These are phyloP conservation scores for Ilyonectria mors-panacis DNA, from an alignment of 2,329 filamentous ascomycete species.

Conservation along the genomic window DNA sequence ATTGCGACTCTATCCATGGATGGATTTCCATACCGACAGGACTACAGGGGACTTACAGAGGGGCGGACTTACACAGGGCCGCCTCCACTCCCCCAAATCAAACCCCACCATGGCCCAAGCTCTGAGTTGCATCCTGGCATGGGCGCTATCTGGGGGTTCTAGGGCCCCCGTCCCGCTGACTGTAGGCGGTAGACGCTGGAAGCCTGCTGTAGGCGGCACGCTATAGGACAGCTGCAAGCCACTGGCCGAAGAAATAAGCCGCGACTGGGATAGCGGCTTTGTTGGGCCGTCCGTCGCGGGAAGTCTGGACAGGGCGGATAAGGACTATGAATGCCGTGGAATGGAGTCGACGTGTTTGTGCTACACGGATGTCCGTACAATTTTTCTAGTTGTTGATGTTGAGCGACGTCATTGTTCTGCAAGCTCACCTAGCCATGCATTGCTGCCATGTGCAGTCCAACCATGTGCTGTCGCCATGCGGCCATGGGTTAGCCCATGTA, in stretches of 20 bases:
- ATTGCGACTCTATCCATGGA: constrained; percentile 13
- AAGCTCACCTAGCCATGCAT: not conserved
- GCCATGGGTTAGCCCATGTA: not conserved
- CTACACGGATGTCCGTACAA: not conserved
- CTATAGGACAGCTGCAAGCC: constrained; percentile 2
- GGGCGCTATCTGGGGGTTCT: not conserved
- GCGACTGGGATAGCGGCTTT: constrained; percentile 5
- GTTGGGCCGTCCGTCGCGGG: constrained; percentile 9
- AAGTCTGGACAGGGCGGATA: not conserved
- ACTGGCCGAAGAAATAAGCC: constrained; percentile 1
- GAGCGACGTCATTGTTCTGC: constrained; percentile 29
- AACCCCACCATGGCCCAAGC: constrained; percentile 29
- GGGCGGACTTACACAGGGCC: not conserved
- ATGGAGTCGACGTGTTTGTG: not conserved
- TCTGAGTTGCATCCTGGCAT: not conserved
- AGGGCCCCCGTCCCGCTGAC: not conserved
- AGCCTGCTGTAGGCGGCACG: constrained; percentile 1
- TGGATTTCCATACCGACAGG: constrained; percentile 5
- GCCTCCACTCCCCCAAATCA: constrained; percentile 20
- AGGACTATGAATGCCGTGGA: constrained; percentile 21
- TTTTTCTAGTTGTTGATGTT: constrained; percentile 10
- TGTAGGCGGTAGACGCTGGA: not conserved
- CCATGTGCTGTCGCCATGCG: constrained; percentile 7
- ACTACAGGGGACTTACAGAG: constrained; percentile 5
- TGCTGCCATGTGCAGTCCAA: constrained; percentile 7